Percentiles rank a stretch among this genome's conserved stretches.
Evolutionary conservation across 2,329 filamentous ascomycete genomes (phyloP).

Genomic region (Fusarium devonianum): DNA sequence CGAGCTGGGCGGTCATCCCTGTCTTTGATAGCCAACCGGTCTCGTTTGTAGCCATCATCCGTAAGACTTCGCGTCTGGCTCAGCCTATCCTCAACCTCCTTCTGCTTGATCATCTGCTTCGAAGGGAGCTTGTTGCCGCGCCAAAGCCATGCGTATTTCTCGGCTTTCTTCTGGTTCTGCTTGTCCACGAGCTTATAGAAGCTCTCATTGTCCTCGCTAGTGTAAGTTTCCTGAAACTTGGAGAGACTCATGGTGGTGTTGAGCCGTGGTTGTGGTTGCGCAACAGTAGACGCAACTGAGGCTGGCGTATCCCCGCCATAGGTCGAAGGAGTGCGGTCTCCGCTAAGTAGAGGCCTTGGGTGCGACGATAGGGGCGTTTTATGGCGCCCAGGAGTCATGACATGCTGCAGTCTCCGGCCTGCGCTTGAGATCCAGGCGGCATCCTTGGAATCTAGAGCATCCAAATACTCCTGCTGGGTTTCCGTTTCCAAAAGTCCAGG

Average conservation of each 20-base stretch:
- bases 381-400: constrained; percentile 78
- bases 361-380: constrained; percentile 33
- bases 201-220: constrained; percentile 96
- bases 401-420: constrained; percentile 72
- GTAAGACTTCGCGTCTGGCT: constrained; percentile 54
- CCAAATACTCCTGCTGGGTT: constrained; percentile 89
- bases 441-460: constrained; percentile 88
- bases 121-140: constrained; percentile 83
- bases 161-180: constrained; percentile 83
- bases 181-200: constrained; percentile 93
- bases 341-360: constrained; percentile 39
- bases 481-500: constrained; percentile 87
- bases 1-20: constrained; percentile 76
- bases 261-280: constrained; percentile 56
- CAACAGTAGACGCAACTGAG: constrained; percentile 56
- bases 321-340: constrained; percentile 66
- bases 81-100: constrained; percentile 64
- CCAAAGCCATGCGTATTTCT: constrained; percentile 91
- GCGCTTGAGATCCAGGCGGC: constrained; percentile 85
- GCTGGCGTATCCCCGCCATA: constrained; percentile 78
- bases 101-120: constrained; percentile 78
- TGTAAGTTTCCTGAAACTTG: constrained; percentile 91
- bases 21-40: constrained; percentile 70
- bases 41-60: constrained; percentile 65
- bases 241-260: constrained; percentile 83